Percentiles rank a stretch among this genome's conserved stretches.
Evolutionary conservation across 2,329 filamentous ascomycete species (phyloP).

Genomic region (Hypocreales sp.): DNA sequence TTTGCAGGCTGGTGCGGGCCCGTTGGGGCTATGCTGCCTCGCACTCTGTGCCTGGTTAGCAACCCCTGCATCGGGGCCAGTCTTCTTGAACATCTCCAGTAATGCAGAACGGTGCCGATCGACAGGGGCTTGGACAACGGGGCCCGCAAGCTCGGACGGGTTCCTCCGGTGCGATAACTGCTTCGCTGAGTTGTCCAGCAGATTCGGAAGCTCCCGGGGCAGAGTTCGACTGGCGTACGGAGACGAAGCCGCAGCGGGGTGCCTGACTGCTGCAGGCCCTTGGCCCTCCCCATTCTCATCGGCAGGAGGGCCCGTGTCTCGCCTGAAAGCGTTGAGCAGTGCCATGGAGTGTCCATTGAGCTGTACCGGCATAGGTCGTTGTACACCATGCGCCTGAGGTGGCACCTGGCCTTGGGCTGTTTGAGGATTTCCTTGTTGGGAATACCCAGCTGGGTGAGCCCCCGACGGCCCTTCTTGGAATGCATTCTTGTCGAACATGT

Average conservation of each 20-base stretch:
- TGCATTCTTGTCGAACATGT: constrained; percentile 26
- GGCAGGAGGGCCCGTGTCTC: constrained; percentile 7
- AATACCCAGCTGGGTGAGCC: neutral
- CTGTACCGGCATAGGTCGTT: constrained; percentile 8
- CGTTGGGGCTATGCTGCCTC: no score
- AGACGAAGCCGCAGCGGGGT: constrained; percentile 1
- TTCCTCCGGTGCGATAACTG: constrained; percentile 4
- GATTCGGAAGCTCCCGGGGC: constrained; percentile 1
- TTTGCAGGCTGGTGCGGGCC: neutral
- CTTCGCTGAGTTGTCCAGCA: neutral
- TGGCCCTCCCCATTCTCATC: constrained; percentile 1
- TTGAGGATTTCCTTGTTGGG: no score
- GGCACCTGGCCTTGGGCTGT: constrained; percentile 4
- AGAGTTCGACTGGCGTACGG: neutral
- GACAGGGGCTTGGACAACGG: constrained; percentile 8
- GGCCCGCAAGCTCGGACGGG: constrained; percentile 13
- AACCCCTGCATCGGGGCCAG: constrained; percentile 5
- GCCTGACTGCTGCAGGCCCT: no score
- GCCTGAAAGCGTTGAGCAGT: constrained; percentile 29
- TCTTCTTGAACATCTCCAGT: constrained; percentile 38
- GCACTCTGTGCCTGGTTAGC: constrained; percentile 1
- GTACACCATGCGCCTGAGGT: constrained; percentile 4
- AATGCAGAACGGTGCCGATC: constrained; percentile 30
- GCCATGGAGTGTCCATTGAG: constrained; percentile 26
- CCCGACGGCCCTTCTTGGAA: constrained; percentile 11